Base-by-base conservation (phyloP, 768 basidiomycete species). In the Phanerochaete sordida region DNA sequence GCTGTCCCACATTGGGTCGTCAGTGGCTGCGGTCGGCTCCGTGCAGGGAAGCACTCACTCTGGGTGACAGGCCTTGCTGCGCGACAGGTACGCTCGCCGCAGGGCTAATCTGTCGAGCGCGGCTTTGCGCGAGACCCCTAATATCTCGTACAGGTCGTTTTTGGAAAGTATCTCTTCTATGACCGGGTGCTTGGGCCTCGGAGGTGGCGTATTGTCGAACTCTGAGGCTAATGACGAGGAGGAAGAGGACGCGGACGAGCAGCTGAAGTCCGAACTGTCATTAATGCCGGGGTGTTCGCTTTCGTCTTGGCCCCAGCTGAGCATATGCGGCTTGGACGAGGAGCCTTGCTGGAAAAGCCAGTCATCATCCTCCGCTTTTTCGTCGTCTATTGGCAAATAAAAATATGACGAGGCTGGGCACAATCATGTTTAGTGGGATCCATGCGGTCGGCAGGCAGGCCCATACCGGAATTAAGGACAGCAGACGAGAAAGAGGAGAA, bases 41-140 rank as follows among this genome's bases (percentile, higher is more conserved):
- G 19, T 19, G 50, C 50, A 33, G 9, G 15, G 50, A 51, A 33
- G 50, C 5, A 81, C 90, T 63, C 60, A 93, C 93, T 95, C 93
- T 75, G 93, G 93, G 68, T 94, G 93, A 64, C 91, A 93, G 8
- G 84, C 80, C 64, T 79, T 81, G 70, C 90, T 92, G 31, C 91
- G 78, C 0, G 81, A 75, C 54, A 95, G 82, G 72, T 93, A 95
- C 21, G 89, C 90, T 26, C 90, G 78, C 44, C 93, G 74, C 37
- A 93, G 79, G 35, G 85, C 72, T 62, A 84, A 73, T 62, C 81
- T 82, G 70, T 93, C 90, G 37, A 85, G 74, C 31, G 68, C 67
- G 0, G 77, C 70, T 7, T 75, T 75, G 62, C 79, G 81, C 23
- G 78, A 66, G 5, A 91, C 72, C 4, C 91, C 92, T 8, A 95